These are phyloP conservation scores for Solanum lignicaule DNA, from an alignment of 257 asterid species.

Conservation along the genomic window DNA sequence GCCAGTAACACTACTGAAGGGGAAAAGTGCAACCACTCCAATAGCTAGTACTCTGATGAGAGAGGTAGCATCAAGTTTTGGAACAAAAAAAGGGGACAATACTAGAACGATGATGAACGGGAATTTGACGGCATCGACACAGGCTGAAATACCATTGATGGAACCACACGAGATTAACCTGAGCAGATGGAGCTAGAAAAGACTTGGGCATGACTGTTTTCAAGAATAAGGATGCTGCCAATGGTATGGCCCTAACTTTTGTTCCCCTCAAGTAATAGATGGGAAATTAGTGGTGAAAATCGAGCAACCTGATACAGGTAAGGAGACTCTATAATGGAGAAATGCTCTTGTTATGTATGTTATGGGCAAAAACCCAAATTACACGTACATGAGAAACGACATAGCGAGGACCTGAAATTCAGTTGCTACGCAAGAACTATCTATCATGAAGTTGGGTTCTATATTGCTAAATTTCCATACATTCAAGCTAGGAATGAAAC, in stretches of 20 bases:
- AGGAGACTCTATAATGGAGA: neutral
- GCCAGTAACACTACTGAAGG: too few relatives aligned
- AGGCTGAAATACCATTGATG: too few relatives aligned
- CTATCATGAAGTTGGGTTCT: neutral
- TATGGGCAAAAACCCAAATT: neutral
- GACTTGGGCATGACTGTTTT: too few relatives aligned
- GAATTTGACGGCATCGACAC: too few relatives aligned
- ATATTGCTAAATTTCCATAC: neutral
- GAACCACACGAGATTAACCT: too few relatives aligned
- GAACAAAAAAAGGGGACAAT: too few relatives aligned
- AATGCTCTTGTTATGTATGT: neutral
- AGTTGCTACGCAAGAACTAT: neutral
- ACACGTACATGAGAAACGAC: neutral
- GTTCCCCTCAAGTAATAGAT: neutral
- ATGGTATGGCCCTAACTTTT: neutral
- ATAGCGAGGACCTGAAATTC: neutral
- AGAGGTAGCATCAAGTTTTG: too few relatives aligned
- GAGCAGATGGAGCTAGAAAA: too few relatives aligned
- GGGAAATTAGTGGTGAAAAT: neutral
- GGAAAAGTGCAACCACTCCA: too few relatives aligned
- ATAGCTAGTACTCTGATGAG: too few relatives aligned
- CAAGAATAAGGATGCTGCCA: neutral
- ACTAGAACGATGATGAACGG: too few relatives aligned
- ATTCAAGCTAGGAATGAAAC: neutral
- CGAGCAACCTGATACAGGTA: neutral